Evolutionary conservation across 345 rosid genomes (phyloP).

Genomic region (Eucalyptus albens): DNA sequence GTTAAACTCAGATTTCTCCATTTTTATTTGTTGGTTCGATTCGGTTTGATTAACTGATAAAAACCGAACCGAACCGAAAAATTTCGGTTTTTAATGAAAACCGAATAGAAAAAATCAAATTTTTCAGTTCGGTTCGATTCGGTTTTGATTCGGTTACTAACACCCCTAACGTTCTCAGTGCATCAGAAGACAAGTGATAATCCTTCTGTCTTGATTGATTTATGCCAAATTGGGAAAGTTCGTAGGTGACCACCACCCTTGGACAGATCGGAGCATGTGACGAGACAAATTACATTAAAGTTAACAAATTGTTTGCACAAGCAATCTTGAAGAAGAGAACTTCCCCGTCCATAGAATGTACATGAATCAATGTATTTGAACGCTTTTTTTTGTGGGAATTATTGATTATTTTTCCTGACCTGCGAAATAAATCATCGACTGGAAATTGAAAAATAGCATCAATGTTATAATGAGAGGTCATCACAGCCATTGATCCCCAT

Average conservation of each 20-base stretch:
- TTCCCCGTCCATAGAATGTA: not conserved
- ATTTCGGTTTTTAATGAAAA: no score
- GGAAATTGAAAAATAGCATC: not conserved
- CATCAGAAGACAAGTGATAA: not conserved
- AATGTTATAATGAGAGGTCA: not conserved
- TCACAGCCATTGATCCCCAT: slow-evolving; percentile 67
- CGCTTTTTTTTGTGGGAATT: not conserved
- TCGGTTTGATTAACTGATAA: no score
- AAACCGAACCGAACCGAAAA: slow-evolving; percentile 7
- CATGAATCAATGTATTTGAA: not conserved
- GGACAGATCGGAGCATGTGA: not conserved
- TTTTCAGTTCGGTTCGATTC: slow-evolving; percentile 24
- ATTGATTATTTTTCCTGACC: not conserved
- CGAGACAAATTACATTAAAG: not conserved
- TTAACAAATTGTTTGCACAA: not conserved
- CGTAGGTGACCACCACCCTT: not conserved
- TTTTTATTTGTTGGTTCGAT: no score
- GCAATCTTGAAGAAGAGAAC: not conserved
- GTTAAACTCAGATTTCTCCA: no score
- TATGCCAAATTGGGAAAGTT: not conserved
- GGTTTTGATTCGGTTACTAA: not conserved
- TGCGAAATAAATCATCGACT: not conserved
- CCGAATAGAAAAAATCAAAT: no score
- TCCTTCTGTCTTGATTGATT: not conserved
- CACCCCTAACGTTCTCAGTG: not conserved